Evolutionary conservation across 306 rosid genomes (phyloP).

Genomic region (apple (Malus domestica)): ASM211411v1 NC_041789.1:29543001-29543500

Average conservation of each 20-base stretch:
- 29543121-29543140: no score
- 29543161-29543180: neutral
- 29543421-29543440: neutral
- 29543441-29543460: neutral
- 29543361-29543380: neutral
- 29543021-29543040: neutral
- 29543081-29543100: neutral
- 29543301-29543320: neutral
- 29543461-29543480: neutral
- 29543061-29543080: neutral
- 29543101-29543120: neutral
- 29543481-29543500: neutral
- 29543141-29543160: no score
- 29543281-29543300: neutral
- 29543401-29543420: neutral
- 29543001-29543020: neutral
- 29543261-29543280: neutral
- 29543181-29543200: neutral
- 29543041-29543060: neutral
- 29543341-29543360: neutral
- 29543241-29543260: neutral
- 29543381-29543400: neutral
- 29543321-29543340: neutral
- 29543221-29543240: neutral
- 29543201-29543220: neutral